Percentiles rank a stretch among this genome's conserved stretches.
These are phyloP conservation scores for Pyrrhoderma lamaoense DNA, from an alignment of 1,284 basidiomycete genomes.

Conservation along the genomic window DNA sequence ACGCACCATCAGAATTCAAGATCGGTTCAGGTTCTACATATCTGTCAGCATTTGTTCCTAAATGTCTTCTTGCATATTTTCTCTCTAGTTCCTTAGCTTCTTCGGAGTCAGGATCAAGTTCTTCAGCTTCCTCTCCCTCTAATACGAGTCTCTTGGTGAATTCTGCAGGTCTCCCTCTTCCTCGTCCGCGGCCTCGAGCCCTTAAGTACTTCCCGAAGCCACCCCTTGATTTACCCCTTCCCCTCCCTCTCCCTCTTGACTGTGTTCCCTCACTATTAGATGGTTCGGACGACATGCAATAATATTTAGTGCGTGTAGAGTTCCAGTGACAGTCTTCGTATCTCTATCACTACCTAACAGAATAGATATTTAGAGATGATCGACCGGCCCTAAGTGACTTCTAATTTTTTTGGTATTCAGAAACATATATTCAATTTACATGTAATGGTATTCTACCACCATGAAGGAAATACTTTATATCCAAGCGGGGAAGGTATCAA, in stretches of 20 bases:
- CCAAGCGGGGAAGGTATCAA: conserved; percentile 61
- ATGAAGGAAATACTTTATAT: conserved; percentile 77
- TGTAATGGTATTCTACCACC: too few species aligned
- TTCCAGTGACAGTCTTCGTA: too few species aligned
- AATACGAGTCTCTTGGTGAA: conserved; percentile 52
- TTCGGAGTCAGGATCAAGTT: conserved; percentile 38
- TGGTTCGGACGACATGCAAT: too few species aligned
- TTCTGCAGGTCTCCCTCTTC: conserved; percentile 17
- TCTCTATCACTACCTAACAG: too few species aligned
- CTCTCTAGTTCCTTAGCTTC: conserved; percentile 38
- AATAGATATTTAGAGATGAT: too few species aligned
- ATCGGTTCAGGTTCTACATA: conserved; percentile 61
- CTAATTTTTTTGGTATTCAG: too few species aligned
- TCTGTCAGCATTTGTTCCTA: conserved; percentile 63
- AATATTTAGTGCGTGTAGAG: too few species aligned
- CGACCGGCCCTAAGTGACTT: too few species aligned
- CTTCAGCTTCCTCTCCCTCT: conserved; percentile 42
- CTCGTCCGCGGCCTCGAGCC: conserved; percentile 17
- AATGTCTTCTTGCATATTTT: conserved; percentile 48
- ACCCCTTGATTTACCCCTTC: conserved; percentile 18
- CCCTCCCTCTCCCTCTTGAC: conserved; percentile 6
- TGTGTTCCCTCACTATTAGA: not conserved
- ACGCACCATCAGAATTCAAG: conserved; percentile 62
- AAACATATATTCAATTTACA: too few species aligned
- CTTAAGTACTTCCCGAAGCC: conserved; percentile 20